Conservation (phyloP, 441 rosid genomes). For the Populus hybrid region DNA sequence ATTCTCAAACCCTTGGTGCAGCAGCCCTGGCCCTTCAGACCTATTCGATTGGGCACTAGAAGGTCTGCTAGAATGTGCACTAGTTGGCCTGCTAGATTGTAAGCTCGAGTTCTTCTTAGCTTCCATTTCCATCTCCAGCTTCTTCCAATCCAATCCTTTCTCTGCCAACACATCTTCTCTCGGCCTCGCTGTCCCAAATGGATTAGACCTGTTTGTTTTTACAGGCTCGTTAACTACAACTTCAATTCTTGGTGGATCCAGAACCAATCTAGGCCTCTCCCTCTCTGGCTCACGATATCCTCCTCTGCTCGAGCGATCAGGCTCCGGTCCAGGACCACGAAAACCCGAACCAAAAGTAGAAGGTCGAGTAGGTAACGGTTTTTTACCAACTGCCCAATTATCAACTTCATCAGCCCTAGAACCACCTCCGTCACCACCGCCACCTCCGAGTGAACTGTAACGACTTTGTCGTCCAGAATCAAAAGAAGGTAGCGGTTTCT, state of each 20-base stretch:
- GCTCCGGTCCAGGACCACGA: conserved; percentile 52
- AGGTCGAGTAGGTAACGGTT: conserved; percentile 42
- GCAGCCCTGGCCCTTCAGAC: conserved; percentile 64
- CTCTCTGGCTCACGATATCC: conserved; percentile 37
- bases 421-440: conserved; percentile 31
- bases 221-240: conserved; percentile 33
- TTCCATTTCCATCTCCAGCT: conserved; percentile 69
- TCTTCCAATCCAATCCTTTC: conserved; percentile 94
- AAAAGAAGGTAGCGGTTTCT: conserved; percentile 48
- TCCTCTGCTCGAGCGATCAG: conserved; percentile 70
- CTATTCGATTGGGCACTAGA: conserved; percentile 85
- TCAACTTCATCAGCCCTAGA: conserved; percentile 57
- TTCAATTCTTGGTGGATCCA: conserved; percentile 65
- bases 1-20: conserved; percentile 53
- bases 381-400: conserved; percentile 58
- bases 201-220: conserved; percentile 66
- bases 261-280: conserved; percentile 66
- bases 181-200: conserved; percentile 92
- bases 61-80: conserved; percentile 90
- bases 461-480: conserved; percentile 62
- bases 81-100: conserved; percentile 63
- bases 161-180: conserved; percentile 92
- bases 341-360: conserved; percentile 67
- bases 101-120: conserved; percentile 47
- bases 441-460: conserved; percentile 50